Percentiles rank a stretch among this genome's conserved stretches.
These are phyloP conservation scores for Colletotrichum lindemuthianum DNA, from an alignment of 2,329 filamentous ascomycete genomes.

Conservation along the genomic window DNA sequence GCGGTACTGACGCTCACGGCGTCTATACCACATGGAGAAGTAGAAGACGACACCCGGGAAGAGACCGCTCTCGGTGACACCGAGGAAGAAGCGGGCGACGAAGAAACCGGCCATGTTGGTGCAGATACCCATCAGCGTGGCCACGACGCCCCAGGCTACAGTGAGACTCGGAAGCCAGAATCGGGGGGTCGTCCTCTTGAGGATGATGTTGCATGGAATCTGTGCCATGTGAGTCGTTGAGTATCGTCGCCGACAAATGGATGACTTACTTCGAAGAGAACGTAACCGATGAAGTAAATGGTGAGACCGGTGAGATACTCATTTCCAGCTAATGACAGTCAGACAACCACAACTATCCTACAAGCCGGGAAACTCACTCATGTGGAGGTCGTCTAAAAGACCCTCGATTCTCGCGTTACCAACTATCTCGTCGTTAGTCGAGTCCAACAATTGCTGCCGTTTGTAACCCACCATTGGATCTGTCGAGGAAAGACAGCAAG, in stretches of 20 bases:
- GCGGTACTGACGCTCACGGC: constrained; percentile 63
- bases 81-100: constrained; percentile 64
- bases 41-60: constrained; percentile 63
- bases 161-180: constrained; percentile 69
- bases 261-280: constrained; percentile 60
- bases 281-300: constrained; percentile 72
- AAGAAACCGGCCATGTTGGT: constrained; percentile 62
- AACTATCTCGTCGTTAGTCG: constrained; percentile 50
- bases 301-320: constrained; percentile 74
- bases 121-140: constrained; percentile 61
- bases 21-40: constrained; percentile 65
- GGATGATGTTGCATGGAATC: constrained; percentile 70
- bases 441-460: no score
- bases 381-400: constrained; percentile 60
- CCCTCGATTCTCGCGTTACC: constrained; percentile 68
- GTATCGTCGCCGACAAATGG: not conserved
- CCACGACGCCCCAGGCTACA: constrained; percentile 64
- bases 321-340: constrained; percentile 56
- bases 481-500: constrained; percentile 65
- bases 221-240: constrained; percentile 34
- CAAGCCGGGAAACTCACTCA: constrained; percentile 57
- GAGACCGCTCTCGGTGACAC: constrained; percentile 62
- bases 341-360: constrained; percentile 39
- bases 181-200: constrained; percentile 67
- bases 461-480: constrained; percentile 63